Evolutionary conservation across 2,329 filamentous ascomycete genomes (phyloP), one percentile per base, ranked within the genome.

Genomic region (Aspergillus sp.): DNA sequence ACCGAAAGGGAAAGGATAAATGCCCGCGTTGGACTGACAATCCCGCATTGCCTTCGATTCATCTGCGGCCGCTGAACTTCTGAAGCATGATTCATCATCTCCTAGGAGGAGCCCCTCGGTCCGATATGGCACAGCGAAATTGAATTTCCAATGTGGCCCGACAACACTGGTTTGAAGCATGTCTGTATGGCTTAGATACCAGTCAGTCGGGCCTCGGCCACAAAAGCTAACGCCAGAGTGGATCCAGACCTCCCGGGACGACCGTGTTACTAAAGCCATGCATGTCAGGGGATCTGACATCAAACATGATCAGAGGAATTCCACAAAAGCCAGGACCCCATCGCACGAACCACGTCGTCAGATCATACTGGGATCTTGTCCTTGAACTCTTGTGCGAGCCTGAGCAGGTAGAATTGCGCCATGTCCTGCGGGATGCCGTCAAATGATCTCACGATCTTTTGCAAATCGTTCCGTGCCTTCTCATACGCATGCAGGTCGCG

Each of bases 401-500:
- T 80, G 56, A 83, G 75, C 32, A 95, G 66, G 71, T 96, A 96
- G 64, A 95, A 95, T 42, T 78, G 78, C n/a, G 81, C 79, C 54
- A 88, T 81, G 60, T 88, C 85, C 21, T 71, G 68, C 2, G 89
- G 88, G 23, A 93, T 59, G 9, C 77, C 81, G 11, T 70, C 64
- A 49, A 73, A 71, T 6, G 61, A 61, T 45, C 60, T 61, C 14
- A 76, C 72, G 21, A 96, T 86, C 59, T 83, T 86, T 42, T 82
- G 78, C 5, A 95, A 72, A 62, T 93, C 88, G 58, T 82, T 80
- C 48, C 91, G 80, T 0, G 88, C 89, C 63, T 88, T 91, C 67
- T 96, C 90, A 66, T 95, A 96, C 1, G 87, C 88, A 36, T 88
- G 87, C 46, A 96, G 70, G 70, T 96, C 92, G 36, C 90, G 80